phyloP scores from a whole-genome alignment of 805 yeast genomes.

The Nematodospora valgi region DNA sequence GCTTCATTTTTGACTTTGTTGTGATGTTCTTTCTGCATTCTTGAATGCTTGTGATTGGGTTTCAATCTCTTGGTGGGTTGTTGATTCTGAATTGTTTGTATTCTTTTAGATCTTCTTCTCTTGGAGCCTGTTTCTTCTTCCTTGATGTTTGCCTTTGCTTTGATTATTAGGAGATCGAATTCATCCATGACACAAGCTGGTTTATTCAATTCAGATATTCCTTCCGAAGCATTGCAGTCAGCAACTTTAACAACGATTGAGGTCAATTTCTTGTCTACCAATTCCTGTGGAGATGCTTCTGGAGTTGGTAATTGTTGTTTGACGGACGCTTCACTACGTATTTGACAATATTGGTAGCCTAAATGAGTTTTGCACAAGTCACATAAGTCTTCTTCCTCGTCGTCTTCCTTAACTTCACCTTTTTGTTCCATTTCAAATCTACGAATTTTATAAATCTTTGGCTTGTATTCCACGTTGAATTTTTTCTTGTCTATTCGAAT shows the following conservation, averaged over 20 bases:
- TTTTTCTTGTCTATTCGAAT: slow-evolving; percentile 14
- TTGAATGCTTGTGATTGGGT: too few species aligned
- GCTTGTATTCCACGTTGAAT: slow-evolving; percentile 11
- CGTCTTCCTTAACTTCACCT: slow-evolving; percentile 19
- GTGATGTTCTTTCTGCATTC: too few species aligned
- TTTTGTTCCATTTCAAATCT: slow-evolving; percentile 7
- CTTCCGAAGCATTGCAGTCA: slow-evolving; percentile 8
- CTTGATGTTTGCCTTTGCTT: slow-evolving; percentile 16
- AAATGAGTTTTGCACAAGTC: slow-evolving; percentile 47
- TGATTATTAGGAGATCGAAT: slow-evolving; percentile 15
- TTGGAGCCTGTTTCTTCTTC: slow-evolving; percentile 4
- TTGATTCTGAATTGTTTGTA: background rate
- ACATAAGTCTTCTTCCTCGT: slow-evolving; percentile 46
- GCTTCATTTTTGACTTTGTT: too few species aligned
- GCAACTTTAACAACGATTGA: slow-evolving; percentile 2
- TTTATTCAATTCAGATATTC: slow-evolving; percentile 3
- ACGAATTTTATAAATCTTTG: slow-evolving; percentile 8
- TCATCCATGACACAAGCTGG: slow-evolving; percentile 14
- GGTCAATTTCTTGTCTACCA: background rate
- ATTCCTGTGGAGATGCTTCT: slow-evolving; percentile 6
- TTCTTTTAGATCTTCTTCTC: slow-evolving; percentile 3
- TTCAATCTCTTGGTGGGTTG: background rate
- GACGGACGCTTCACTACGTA: slow-evolving; percentile 8
- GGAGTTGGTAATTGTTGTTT: slow-evolving; percentile 4
- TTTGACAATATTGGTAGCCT: slow-evolving; percentile 45